These are phyloP conservation scores for Diddensiella transvaalensis DNA, from an alignment of 805 yeast genomes.

Conservation along the genomic window DNA sequence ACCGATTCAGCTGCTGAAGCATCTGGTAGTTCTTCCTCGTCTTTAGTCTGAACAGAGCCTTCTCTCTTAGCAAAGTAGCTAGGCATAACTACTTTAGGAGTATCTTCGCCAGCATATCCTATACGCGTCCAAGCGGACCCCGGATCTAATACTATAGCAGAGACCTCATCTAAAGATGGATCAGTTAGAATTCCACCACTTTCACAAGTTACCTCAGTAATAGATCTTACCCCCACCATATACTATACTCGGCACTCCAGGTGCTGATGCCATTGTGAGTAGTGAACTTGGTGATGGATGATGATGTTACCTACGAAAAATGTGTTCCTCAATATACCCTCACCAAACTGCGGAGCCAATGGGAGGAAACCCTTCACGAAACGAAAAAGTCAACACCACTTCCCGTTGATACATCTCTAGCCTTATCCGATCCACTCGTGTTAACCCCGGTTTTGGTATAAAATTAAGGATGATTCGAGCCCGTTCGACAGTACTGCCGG, in stretches of 20 bases:
- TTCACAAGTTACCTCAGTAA: neutral
- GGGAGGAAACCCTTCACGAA: neutral
- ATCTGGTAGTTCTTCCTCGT: constrained; percentile 12
- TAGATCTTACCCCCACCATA: constrained; percentile 19
- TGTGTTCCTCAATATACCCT: neutral
- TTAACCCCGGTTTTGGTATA: no score
- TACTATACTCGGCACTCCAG: constrained; percentile 3
- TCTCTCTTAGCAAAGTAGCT: constrained; percentile 46
- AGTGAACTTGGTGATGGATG: no score
- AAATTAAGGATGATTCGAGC: neutral
- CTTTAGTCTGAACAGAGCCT: constrained; percentile 5
- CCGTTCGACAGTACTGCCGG: neutral
- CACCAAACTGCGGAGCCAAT: neutral
- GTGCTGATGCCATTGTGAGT: constrained; percentile 3
- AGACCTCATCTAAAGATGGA: constrained; percentile 50
- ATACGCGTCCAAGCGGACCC: constrained; percentile 80
- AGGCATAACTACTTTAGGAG: constrained; percentile 73
- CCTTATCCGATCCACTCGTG: no score
- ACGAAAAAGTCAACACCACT: neutral
- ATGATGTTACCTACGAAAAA: neutral
- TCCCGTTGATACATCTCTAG: neutral
- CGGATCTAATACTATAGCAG: constrained; percentile 87
- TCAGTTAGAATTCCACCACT: neutral
- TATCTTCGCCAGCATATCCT: constrained; percentile 92
- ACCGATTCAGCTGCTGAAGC: constrained; percentile 11